Evolutionary conservation across 1,139 yeast species (phyloP).

Genomic region (Pichia sp.): DNA sequence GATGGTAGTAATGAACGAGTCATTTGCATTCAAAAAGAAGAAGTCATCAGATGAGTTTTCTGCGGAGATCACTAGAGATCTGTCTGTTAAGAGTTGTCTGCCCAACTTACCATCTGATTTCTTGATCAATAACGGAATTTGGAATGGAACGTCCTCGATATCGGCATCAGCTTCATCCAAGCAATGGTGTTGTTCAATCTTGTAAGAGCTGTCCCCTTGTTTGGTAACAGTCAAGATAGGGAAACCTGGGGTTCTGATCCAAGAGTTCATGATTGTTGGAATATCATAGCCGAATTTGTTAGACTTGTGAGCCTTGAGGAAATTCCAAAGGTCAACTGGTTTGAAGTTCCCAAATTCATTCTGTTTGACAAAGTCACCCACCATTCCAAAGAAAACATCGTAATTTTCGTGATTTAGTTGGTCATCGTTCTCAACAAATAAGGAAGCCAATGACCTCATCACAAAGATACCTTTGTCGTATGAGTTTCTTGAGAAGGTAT

Average conservation of each 20-base stretch:
- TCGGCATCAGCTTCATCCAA: slow-evolving; percentile 32
- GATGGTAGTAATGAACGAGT: slow-evolving; percentile 36
- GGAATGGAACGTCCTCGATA: slow-evolving; percentile 45
- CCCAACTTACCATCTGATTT: slow-evolving; percentile 36
- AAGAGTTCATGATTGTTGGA: slow-evolving; percentile 47
- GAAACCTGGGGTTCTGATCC: slow-evolving; percentile 56
- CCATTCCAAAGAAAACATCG: slow-evolving; percentile 36
- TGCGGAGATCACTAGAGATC: slow-evolving; percentile 38
- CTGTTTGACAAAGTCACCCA: slow-evolving; percentile 40
- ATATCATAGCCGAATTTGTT: slow-evolving; percentile 33
- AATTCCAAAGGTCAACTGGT: slow-evolving; percentile 56
- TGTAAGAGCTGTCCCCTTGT: slow-evolving; percentile 25
- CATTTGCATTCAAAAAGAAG: slow-evolving; percentile 41
- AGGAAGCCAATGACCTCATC: slow-evolving; percentile 50
- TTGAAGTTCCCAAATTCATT: slow-evolving; percentile 41
- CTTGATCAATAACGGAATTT: slow-evolving; percentile 50
- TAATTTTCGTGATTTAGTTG: slow-evolving; percentile 30
- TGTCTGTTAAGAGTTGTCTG: slow-evolving; percentile 45
- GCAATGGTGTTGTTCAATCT: slow-evolving; percentile 52
- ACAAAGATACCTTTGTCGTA: slow-evolving; percentile 65
- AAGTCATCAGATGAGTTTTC: slow-evolving; percentile 26
- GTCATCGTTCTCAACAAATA: slow-evolving; percentile 34
- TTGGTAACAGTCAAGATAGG: slow-evolving; percentile 47
- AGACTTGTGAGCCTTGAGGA: slow-evolving; percentile 22
- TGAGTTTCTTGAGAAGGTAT: slow-evolving; percentile 50